Base-by-base conservation (phyloP, 352 stramenopile genomes). In the Plasmopara viticola region DNA sequence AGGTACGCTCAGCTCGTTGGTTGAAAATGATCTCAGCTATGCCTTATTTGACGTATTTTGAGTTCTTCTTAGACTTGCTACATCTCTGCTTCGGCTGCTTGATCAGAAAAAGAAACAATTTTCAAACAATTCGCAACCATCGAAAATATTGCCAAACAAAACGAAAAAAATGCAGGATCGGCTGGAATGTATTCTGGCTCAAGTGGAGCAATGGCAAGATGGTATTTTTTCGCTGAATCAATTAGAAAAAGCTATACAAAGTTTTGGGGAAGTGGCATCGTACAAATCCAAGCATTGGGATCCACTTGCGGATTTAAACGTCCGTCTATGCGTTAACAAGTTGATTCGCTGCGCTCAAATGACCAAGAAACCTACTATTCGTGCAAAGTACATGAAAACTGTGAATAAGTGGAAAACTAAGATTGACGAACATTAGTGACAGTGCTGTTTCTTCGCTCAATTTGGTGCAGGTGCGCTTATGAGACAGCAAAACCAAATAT, bases 211-310 rank as follows among this genome's bases (percentile, higher is more conserved):
- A 31, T 70, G 52, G 60, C 56, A 64, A 29, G 53, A 62, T 34
- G 64, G 64, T 0, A 60, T 62, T 53, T 73, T 73, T 29, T 58
- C 60, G 20, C 14, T 70, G 5, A 45, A 62, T 44, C 64, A 73
- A 50, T 6, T 73, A 0, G 57, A 70, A 44, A 62, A 65, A 29
- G 20, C 48, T 38, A 41, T 68, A 0, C 56, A 65, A 29, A 20
- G 0, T 8, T 9, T 68, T 20, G 49, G 39, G 15, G 31, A 38
- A 0, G 37, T 72, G 1, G 28, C 62, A 10, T 46, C 43, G 4
- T 68, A 57, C 44, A n/a, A 34, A 6, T 56, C 44, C 13, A 62
- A 44, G 39, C 42, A 59, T 6, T 68, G 53, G 53, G 48, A 62
- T 34, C 39, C 51, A 2, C 30, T 46, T 25, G 8, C 39, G n/a